These are phyloP conservation scores for Bryopsis sp. DNA, from an alignment of 139 green algal species.

Conservation along the genomic window DNA sequence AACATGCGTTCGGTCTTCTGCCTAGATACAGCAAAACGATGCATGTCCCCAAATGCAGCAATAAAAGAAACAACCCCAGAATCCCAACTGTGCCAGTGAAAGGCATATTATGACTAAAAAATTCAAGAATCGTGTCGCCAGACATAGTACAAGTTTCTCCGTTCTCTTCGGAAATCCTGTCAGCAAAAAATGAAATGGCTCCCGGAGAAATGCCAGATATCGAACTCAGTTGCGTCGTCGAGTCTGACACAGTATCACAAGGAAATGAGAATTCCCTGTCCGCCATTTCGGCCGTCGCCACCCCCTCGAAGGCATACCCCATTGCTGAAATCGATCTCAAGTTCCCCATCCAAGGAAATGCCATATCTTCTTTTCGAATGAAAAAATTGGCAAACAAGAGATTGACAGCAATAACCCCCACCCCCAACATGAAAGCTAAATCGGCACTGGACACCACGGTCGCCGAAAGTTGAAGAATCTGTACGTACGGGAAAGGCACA, in stretches of 20 bases:
- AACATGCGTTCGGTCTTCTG: too few species aligned
- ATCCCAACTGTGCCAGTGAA: too few species aligned
- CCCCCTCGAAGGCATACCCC: constrained; percentile 33
- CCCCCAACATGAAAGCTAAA: constrained; percentile 49
- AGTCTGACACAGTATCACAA: background rate
- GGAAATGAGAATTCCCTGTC: constrained; percentile 19
- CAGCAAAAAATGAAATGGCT: too few species aligned
- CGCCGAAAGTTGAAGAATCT: constrained; percentile 33
- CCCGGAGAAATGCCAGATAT: too few species aligned
- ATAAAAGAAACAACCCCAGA: too few species aligned
- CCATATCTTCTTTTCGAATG: constrained; percentile 32
- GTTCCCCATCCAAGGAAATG: constrained; percentile 21
- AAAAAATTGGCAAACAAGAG: constrained; percentile 53
- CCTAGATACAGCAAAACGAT: too few species aligned
- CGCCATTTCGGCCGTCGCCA: constrained; percentile 26
- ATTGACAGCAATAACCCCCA: constrained; percentile 51
- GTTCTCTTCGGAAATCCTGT: too few species aligned
- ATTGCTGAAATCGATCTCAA: constrained; percentile 34
- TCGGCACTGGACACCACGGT: constrained; percentile 33
- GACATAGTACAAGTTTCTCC: too few species aligned
- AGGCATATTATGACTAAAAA: too few species aligned
- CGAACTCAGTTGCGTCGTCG: too few species aligned
- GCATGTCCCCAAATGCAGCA: too few species aligned
- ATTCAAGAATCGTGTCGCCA: too few species aligned
- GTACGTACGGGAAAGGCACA: background rate